Conservation (phyloP, 129 eudicot genomes). For the Gnaphalium uliginosum region DNA sequence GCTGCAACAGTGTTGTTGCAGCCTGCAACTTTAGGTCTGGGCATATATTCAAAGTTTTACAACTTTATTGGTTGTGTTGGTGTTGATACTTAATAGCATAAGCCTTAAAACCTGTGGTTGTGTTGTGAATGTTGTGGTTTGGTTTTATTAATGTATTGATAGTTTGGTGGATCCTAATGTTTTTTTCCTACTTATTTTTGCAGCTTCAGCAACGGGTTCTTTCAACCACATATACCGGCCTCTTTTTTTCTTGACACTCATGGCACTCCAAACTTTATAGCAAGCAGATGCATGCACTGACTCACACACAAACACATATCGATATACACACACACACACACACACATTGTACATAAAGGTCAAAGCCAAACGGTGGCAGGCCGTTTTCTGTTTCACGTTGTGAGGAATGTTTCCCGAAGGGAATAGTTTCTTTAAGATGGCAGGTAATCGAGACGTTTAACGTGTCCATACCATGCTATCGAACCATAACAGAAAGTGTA, state of each 20-base stretch:
- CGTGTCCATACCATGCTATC: slow-evolving; percentile 20
- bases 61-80: neutral
- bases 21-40: neutral
- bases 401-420: slow-evolving; percentile 49
- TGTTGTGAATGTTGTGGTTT: neutral
- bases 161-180: slow-evolving; percentile 2
- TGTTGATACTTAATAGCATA: neutral
- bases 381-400: slow-evolving; percentile 42
- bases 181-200: slow-evolving; percentile 27
- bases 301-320: slow-evolving; percentile 22
- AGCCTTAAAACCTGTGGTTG: neutral
- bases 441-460: slow-evolving; percentile 28
- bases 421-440: slow-evolving; percentile 35
- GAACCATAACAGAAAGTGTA: slow-evolving; percentile 30
- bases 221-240: slow-evolving; percentile 26
- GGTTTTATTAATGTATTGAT: neutral
- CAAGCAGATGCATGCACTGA: slow-evolving; percentile 14
- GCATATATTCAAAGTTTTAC: neutral
- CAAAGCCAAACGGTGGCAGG: slow-evolving; percentile 81
- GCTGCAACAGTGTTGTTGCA: no score
- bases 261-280: slow-evolving; percentile 37
- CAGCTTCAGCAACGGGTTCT: slow-evolving; percentile 42
- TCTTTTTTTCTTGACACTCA: slow-evolving; percentile 32
- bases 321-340: slow-evolving; percentile 12
- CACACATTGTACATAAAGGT: slow-evolving; percentile 42